Evolutionary conservation across 2,329 filamentous ascomycete species (phyloP), one percentile per base, ranked within the genome.

Genomic region (Cladorrhinum sp.): DNA sequence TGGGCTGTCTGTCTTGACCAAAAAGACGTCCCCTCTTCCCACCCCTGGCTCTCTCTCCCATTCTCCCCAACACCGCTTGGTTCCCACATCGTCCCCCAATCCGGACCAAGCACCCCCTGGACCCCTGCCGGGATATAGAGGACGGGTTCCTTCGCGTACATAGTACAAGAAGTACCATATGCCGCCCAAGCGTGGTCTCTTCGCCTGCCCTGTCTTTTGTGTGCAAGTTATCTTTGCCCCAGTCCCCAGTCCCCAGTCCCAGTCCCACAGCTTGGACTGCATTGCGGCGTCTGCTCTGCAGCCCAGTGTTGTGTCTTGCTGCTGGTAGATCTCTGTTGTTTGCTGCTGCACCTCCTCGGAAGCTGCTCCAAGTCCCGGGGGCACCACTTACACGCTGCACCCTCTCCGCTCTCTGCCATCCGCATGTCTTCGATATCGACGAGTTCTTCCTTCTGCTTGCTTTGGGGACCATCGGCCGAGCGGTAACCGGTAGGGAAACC

Each of bases 51-150:
- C 63, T 60, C 56, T 60, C 60, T 55, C 49, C 57, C 42, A 46
- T 46, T 49, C 42, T 26, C 57, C 52, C 49, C 55, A 67, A 30
- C 59, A n/a, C 49, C 54, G 23, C 48, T 50, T 36, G 56, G 51
- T 54, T 36, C 23, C 33, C 33, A 36, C 33, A 7, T 18, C 42
- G 42, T 46, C 61, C 65, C 64, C 66, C 68, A 67, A 68, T 69
- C 64, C 60, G 62, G 52, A 55, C 57, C 63, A 70, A 65, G 67
- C 69, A 67, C 67, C 64, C 64, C 68, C 64, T 63, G 64, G 59
- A 74, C 72, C 75, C 74, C 69, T 75, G 73, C 68, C 70, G 64
- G 66, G 73, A 75, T 71, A 75, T 74, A 71, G 70, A 73, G 53
- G 50, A 67, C 71, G 69, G 70, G 20, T 55, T 73, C 72, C 72